phyloP scores from a whole-genome alignment of 371 early-diverging fungal species.

The Mucor velutinosus region DNA sequence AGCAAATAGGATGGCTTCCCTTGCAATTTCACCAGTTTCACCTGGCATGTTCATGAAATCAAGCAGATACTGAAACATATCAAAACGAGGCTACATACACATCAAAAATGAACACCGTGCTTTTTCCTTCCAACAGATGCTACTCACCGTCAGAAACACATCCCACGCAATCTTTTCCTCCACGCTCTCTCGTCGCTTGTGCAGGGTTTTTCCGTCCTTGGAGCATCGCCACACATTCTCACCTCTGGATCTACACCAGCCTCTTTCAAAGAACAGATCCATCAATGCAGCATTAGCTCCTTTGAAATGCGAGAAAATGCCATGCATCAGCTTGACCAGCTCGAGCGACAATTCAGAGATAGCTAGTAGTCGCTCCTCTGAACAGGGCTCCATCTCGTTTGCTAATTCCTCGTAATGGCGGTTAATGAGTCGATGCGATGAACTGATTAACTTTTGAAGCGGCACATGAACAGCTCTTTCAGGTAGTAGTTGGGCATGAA shows the following conservation, averaged over 20 bases:
- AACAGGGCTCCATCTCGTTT: constrained; percentile 37
- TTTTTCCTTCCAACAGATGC: no score
- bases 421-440: constrained; percentile 50
- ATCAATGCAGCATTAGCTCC: constrained; percentile 54
- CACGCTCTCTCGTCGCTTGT: constrained; percentile 43
- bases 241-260: constrained; percentile 55
- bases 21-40: constrained; percentile 56
- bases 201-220: constrained; percentile 46
- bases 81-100: constrained; percentile 45
- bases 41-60: constrained; percentile 58
- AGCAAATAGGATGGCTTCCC: constrained; percentile 54
- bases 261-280: constrained; percentile 57
- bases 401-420: constrained; percentile 51
- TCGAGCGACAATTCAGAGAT: constrained; percentile 50
- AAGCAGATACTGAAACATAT: constrained; percentile 52
- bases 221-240: constrained; percentile 54
- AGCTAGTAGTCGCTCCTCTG: constrained; percentile 49
- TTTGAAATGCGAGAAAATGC: constrained; percentile 54
- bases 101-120: not conserved
- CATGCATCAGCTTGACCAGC: constrained; percentile 55
- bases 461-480: constrained; percentile 59
- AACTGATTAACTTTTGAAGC: constrained; percentile 51
- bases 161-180: constrained; percentile 56
- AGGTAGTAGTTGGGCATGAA: constrained; percentile 53
- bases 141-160: constrained; percentile 45